phyloP scores from a whole-genome alignment of 1,139 yeast genomes.

The Saccharomyces hybrid region DNA sequence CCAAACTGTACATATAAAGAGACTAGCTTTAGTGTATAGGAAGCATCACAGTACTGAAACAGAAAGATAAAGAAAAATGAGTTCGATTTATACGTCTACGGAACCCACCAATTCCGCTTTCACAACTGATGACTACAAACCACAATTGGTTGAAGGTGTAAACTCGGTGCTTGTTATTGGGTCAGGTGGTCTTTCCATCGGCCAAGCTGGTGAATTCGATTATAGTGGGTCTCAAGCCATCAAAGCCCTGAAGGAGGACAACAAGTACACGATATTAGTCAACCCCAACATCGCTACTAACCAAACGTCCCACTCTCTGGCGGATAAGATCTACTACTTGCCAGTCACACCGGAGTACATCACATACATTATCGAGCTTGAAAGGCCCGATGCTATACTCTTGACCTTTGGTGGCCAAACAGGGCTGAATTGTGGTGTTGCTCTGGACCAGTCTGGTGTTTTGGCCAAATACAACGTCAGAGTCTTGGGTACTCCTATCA shows the following conservation, averaged over 20 bases:
- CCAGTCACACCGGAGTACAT: conserved; percentile 97
- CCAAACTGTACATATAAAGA: background rate
- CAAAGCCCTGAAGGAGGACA: conserved; percentile 87
- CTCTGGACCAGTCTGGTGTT: conserved; percentile 87
- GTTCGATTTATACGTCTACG: conserved; percentile 23
- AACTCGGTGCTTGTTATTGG: conserved; percentile 87
- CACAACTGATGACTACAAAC: conserved; percentile 24
- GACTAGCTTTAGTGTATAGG: background rate
- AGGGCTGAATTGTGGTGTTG: conserved; percentile 90
- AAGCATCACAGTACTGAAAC: background rate
- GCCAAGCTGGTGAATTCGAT: conserved; percentile 99
- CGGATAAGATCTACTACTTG: conserved; percentile 88
- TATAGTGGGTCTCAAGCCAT: conserved; percentile 97
- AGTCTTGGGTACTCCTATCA: conserved; percentile 94
- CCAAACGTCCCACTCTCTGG: conserved; percentile 91
- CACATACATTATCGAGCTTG: conserved; percentile 88
- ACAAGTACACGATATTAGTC: conserved; percentile 75
- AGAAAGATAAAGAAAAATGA: conserved; percentile 7
- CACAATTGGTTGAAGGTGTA: conserved; percentile 64
- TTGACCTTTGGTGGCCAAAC: conserved; percentile 98
- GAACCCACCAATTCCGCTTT: conserved; percentile 25
- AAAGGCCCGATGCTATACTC: conserved; percentile 90
- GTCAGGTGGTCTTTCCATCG: conserved; percentile 95
- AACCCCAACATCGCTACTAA: conserved; percentile 97
- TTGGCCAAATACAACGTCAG: conserved; percentile 84